phyloP scores from a whole-genome alignment of 352 stramenopile species.

The Phytophthora uliginosa region DNA sequence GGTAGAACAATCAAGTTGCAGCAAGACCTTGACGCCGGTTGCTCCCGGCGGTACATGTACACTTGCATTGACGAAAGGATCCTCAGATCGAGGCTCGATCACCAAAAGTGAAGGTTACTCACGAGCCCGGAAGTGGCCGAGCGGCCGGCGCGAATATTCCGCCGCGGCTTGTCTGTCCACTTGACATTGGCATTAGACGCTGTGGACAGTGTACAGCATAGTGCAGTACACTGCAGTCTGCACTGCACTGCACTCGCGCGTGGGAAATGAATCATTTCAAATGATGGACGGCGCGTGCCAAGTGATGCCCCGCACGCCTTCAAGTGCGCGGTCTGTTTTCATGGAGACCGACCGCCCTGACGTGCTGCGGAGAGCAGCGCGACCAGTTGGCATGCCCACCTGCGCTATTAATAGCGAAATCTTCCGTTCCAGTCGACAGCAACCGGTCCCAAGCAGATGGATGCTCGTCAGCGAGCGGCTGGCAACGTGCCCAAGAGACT shows the following conservation, averaged over 20 bases:
- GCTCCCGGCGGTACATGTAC: background rate
- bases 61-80: background rate
- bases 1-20: background rate
- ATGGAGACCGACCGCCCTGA: constrained; percentile 4
- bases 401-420: background rate
- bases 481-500: background rate
- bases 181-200: constrained; percentile 8
- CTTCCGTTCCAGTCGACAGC: constrained; percentile 3
- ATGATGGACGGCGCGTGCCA: background rate
- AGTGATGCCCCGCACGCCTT: background rate
- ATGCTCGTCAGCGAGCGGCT: constrained; percentile 13
- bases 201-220: background rate
- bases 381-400: background rate
- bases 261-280: constrained; percentile 4
- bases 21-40: background rate
- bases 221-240: background rate
- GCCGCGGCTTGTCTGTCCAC: constrained; percentile 18
- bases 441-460: constrained; percentile 9
- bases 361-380: background rate
- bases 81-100: background rate
- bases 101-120: constrained; percentile 21
- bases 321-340: constrained; percentile 9
- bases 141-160: constrained; percentile 21
- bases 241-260: background rate
- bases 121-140: background rate